Conservation (phyloP, 2,329 filamentous ascomycete species). For the Aspergillus carbonarius region DNA sequence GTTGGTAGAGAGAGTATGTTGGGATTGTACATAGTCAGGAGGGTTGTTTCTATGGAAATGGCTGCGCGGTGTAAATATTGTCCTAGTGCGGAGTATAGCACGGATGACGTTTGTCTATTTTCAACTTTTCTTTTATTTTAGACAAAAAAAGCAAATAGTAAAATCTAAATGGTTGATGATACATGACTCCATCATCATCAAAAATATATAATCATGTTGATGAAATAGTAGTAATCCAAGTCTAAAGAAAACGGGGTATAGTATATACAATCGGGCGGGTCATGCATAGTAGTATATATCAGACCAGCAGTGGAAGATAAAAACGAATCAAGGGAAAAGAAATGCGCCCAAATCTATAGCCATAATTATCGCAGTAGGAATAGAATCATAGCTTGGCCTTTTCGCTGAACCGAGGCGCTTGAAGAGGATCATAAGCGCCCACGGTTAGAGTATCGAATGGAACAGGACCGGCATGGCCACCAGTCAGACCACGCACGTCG, state of each 20-base stretch:
- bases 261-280: neutral
- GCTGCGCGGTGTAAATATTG: too few relatives aligned
- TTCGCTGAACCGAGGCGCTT: conserved; percentile 49
- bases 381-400: conserved; percentile 44
- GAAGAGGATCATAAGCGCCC: conserved; percentile 57
- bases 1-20: too few relatives aligned
- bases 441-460: conserved; percentile 62
- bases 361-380: neutral
- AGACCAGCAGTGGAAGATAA: neutral
- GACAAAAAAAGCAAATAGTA: too few relatives aligned
- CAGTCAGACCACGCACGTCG: conserved; percentile 68
- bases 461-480: conserved; percentile 57
- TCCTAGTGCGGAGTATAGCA: too few relatives aligned
- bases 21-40: too few relatives aligned
- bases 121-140: too few relatives aligned
- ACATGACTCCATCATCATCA: neutral
- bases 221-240: neutral
- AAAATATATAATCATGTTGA: neutral
- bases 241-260: neutral
- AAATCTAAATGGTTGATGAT: too few relatives aligned
- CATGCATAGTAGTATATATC: neutral
- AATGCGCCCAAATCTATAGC: neutral
- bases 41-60: too few relatives aligned
- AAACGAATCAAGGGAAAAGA: neutral
- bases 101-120: too few relatives aligned